Percentiles rank a stretch among this genome's conserved stretches.
Conservation (phyloP, 257 asterid species). For the Anisodus tanguticus region DNA sequence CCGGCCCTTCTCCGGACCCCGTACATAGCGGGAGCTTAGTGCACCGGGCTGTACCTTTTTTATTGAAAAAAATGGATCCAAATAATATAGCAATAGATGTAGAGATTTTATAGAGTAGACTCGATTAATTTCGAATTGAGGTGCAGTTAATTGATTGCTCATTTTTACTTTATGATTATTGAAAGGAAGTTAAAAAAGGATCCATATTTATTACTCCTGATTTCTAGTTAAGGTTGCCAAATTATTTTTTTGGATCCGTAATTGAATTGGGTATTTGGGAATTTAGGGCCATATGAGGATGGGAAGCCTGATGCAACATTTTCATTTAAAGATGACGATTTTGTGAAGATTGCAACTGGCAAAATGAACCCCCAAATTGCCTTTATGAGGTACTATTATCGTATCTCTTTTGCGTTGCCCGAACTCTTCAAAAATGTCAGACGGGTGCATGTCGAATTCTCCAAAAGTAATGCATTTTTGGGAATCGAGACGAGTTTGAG, state of each 20-base stretch:
- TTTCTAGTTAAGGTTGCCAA: neutral
- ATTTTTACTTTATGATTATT: neutral
- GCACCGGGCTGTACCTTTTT: neutral
- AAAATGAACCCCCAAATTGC: constrained; percentile 69
- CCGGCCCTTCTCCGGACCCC: too few relatives aligned
- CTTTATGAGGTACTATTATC: constrained; percentile 54
- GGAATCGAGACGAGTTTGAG: neutral
- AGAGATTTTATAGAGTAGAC: too few relatives aligned
- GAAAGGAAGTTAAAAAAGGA: neutral
- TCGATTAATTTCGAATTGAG: too few relatives aligned
- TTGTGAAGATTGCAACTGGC: constrained; percentile 51
- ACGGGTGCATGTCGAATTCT: neutral
- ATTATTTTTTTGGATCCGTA: neutral
- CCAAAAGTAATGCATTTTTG: neutral
- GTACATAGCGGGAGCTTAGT: too few relatives aligned
- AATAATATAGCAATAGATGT: neutral
- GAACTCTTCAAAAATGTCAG: neutral
- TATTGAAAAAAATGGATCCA: neutral
- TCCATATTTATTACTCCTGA: neutral
- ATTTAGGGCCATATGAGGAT: constrained; percentile 70
- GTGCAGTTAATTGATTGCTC: neutral
- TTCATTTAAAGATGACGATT: constrained; percentile 83
- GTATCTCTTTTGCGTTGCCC: constrained; percentile 18
- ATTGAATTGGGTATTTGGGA: constrained; percentile 22
- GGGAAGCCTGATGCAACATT: constrained; percentile 97